These are phyloP conservation scores for Capsella bursapastoris DNA, from an alignment of 345 rosid species.

Conservation along the genomic window DNA sequence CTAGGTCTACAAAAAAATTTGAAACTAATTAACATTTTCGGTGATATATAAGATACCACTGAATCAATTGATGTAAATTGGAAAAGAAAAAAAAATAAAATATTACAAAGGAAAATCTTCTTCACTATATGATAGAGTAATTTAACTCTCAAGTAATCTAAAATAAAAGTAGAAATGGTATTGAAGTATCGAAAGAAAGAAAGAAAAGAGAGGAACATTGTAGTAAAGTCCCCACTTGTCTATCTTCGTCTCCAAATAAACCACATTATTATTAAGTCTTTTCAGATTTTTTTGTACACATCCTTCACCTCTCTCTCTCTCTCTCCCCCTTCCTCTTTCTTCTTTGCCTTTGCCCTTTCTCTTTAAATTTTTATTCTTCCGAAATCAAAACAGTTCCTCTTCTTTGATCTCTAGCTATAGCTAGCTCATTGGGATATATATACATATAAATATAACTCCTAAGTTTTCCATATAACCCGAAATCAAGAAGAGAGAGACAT, in stretches of 20 bases:
- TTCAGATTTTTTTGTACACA: constrained; percentile 48
- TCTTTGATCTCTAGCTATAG: constrained; percentile 34
- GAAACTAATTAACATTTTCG: neutral
- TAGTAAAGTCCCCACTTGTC: constrained; percentile 48
- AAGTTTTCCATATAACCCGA: constrained; percentile 17
- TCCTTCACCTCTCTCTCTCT: constrained; percentile 40
- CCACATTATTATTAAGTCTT: constrained; percentile 42
- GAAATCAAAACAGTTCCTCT: constrained; percentile 29
- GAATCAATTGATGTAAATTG: neutral
- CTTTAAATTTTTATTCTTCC: constrained; percentile 37
- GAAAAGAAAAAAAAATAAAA: neutral
- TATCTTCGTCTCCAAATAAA: constrained; percentile 38
- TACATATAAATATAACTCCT: neutral
- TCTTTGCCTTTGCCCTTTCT: constrained; percentile 32
- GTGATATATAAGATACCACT: neutral
- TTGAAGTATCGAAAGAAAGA: neutral
- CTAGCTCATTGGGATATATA: constrained; percentile 1
- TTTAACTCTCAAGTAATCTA: constrained; percentile 12
- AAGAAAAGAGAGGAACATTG: constrained; percentile 30
- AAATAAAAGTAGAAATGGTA: neutral
- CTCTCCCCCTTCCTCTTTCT: constrained; percentile 38
- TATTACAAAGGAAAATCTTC: neutral
- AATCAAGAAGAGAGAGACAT: constrained; percentile 4
- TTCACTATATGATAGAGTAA: constrained; percentile 3
- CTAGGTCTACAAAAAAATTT: neutral